Base-by-base conservation (phyloP, 225 moss, liverwort and hornwort species). In the Pseudisothecium myosuroides region DNA sequence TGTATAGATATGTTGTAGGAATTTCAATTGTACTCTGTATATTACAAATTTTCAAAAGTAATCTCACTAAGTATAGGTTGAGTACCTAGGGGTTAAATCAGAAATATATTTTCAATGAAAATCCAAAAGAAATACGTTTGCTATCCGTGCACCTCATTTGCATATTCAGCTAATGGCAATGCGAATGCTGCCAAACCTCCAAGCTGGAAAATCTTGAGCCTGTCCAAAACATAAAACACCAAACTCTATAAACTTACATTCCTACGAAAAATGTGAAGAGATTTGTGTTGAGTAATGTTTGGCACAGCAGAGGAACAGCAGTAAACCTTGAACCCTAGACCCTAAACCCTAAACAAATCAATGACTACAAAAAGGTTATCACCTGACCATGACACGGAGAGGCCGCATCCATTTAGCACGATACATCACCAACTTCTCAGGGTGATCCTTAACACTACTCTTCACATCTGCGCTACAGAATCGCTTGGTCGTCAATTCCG, bases 391-490 rank as follows among this genome's bases (percentile, higher is more conserved):
- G 85, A 96, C 93, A 61, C 98, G 95, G 83, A 98, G 94, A 83
- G 96, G 96, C n/a, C 90, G 96, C 94, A 98, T 98, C 98, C 98
- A 96, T 85, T 95, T 96, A 78, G 96, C 96, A 75, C 98, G 92
- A 90, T 98, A 98, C 54, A 98, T 76, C 67, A 95, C 91, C 87
- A 96, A 84, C 82, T 95, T 98, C 82, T 93, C 90, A 32, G 32
- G 76, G 22, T 66, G 68, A 31, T 78, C 50, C 22, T 90, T 82
- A 78, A 66, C 14, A 36, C 31, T 83, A 63, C 89, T 89, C 76
- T 88, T 87, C 86, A 28, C 85, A 67, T 88, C 88, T 55, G 93
- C 62, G 88, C 86, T 81, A 11, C 71, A 88, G 63, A 87, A 89
- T 31, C 90, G 50, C 64, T 68, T 88, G 78, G 19, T 59, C 49